These are phyloP conservation scores for Afroboletus lepidellus DNA, from an alignment of 1,284 basidiomycete species.

Conservation along the genomic window DNA sequence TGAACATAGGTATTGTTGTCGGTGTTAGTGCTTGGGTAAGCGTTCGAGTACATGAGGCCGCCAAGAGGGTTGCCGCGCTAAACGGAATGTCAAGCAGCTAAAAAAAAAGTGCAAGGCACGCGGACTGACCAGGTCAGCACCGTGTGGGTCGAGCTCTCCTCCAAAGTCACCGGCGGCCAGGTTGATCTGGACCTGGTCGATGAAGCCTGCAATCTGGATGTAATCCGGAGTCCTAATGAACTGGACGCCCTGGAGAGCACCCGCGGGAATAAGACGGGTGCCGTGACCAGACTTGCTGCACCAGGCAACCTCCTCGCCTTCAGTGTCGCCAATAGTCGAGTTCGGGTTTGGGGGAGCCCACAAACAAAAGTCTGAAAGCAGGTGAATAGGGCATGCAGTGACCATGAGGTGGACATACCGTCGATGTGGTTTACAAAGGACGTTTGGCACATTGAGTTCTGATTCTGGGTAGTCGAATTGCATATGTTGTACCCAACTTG, in stretches of 20 bases:
- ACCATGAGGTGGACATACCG: conserved; percentile 34
- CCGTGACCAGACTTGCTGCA: conserved; percentile 48
- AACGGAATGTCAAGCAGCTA: conserved; percentile 40
- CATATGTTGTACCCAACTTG: conserved; percentile 69
- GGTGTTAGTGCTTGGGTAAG: conserved; percentile 40
- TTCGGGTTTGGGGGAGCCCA: conserved; percentile 49
- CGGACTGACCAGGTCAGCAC: conserved; percentile 41
- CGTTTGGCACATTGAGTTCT: conserved; percentile 64
- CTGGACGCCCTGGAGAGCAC: conserved; percentile 35
- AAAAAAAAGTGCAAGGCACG: conserved; percentile 13
- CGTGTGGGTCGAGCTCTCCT: conserved; percentile 59
- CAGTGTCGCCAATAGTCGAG: conserved; percentile 56
- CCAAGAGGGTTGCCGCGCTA: conserved; percentile 67
- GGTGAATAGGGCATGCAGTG: neutral
- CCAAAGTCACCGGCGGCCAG: conserved; percentile 46
- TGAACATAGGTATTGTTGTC: conserved; percentile 45
- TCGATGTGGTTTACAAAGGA: conserved; percentile 51
- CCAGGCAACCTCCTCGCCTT: conserved; percentile 70
- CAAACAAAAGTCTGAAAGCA: conserved; percentile 48
- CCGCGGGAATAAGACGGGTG: conserved; percentile 42
- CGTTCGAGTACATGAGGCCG: conserved; percentile 61
- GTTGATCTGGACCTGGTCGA: conserved; percentile 62
- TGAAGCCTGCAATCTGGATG: conserved; percentile 54
- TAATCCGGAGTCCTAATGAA: conserved; percentile 48
- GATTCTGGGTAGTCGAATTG: conserved; percentile 66